Percentiles rank a stretch among this genome's conserved stretches.
phyloP scores from a whole-genome alignment of 106 monocot species.

The Dendrobium huoshanense region DNA sequence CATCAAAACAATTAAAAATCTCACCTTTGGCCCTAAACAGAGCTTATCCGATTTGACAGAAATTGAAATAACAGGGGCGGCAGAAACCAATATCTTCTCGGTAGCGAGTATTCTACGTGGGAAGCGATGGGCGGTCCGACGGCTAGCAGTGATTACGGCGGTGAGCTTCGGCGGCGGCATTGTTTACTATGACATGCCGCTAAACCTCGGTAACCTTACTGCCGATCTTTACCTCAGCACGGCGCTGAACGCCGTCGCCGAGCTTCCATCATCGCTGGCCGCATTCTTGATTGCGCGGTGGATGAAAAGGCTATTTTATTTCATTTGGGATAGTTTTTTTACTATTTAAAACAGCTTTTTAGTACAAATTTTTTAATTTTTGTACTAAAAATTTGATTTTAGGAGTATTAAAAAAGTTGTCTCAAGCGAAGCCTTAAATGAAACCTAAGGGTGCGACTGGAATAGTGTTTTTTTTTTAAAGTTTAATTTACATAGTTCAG shows the following conservation, averaged over 20 bases:
- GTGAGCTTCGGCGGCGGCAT: slow-evolving; percentile 32
- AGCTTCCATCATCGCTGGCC: slow-evolving; percentile 56
- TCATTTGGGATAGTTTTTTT: too few species aligned
- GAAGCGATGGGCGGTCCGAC: slow-evolving; percentile 10
- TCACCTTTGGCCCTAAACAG: not conserved
- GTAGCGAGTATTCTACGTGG: not conserved
- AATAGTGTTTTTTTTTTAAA: too few species aligned
- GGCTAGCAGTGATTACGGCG: not conserved
- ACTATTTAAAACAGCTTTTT: too few species aligned
- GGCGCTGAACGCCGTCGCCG: slow-evolving; percentile 56
- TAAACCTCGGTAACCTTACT: slow-evolving; percentile 49
- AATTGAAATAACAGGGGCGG: slow-evolving; percentile 19
- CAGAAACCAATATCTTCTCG: not conserved
- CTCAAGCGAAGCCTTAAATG: too few species aligned
- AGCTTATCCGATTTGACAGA: not conserved
- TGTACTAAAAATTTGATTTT: too few species aligned
- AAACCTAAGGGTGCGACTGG: too few species aligned
- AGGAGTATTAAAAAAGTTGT: too few species aligned
- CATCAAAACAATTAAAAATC: slow-evolving; percentile 1
- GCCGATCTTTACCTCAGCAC: slow-evolving; percentile 63
- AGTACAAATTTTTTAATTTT: too few species aligned
- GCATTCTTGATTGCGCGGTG: slow-evolving; percentile 26
- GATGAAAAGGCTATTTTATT: slow-evolving; percentile 25
- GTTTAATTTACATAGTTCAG: too few species aligned
- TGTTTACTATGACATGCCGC: slow-evolving; percentile 81